phyloP scores from a whole-genome alignment of 73 alveolate species.

The Tetrahymena thermophila region DNA sequence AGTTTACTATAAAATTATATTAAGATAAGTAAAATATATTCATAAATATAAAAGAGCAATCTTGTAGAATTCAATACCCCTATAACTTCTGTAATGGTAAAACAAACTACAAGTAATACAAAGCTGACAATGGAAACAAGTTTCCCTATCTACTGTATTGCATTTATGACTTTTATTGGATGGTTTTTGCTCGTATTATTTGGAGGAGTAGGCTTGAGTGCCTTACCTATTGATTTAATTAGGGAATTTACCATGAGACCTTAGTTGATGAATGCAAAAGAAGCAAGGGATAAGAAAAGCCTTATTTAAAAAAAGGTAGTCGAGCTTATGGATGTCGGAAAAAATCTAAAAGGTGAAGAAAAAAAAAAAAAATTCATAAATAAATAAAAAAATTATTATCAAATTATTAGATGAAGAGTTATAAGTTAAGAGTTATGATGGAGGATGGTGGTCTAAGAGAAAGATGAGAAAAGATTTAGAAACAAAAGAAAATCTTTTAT shows the following conservation, averaged over 20 bases:
- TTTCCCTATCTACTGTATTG: slow-evolving; percentile 32
- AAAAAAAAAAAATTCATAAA: no score
- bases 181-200: slow-evolving; percentile 43
- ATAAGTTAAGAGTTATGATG: background rate
- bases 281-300: slow-evolving; percentile 13
- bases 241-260: slow-evolving; percentile 24
- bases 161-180: slow-evolving; percentile 38
- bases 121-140: background rate
- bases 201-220: slow-evolving; percentile 51
- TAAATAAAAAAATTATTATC: background rate
- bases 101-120: background rate
- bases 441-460: background rate
- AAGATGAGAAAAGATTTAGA: background rate
- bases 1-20: background rate
- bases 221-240: slow-evolving; percentile 41
- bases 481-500: background rate
- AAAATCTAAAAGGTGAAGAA: background rate
- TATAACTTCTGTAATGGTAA: background rate
- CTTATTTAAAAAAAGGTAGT: background rate
- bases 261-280: slow-evolving; percentile 5
- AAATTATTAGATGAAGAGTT: background rate
- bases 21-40: no score
- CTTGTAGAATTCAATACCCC: background rate
- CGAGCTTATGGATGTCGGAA: slow-evolving; percentile 9
- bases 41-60: background rate